These are phyloP conservation scores for Chiua virens DNA, from an alignment of 768 basidiomycete genomes.

Conservation along the genomic window DNA sequence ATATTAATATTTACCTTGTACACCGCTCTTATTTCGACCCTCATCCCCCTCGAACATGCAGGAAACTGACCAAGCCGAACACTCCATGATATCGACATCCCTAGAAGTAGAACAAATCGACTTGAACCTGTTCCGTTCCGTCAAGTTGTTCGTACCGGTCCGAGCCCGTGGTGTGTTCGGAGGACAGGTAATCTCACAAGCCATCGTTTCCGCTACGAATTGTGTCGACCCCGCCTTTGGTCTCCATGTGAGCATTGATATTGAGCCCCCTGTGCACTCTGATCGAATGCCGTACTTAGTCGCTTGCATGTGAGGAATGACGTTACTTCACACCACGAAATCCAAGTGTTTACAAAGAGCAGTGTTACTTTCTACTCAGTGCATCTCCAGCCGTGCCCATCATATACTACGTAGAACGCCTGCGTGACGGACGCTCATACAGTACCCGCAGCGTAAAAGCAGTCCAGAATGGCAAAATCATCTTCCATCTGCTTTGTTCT, in stretches of 20 bases:
- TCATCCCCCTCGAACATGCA: conserved; percentile 27
- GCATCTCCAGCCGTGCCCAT: conserved; percentile 74
- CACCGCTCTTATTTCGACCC: too few species aligned
- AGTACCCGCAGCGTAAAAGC: conserved; percentile 64
- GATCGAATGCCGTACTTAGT: conserved; percentile 41
- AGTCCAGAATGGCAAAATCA: conserved; percentile 49
- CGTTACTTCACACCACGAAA: too few species aligned
- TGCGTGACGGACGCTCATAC: conserved; percentile 76
- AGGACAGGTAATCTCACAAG: conserved; percentile 89
- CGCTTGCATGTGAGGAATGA: conserved; percentile 60
- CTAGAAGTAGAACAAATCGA: conserved; percentile 81
- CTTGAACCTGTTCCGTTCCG: conserved; percentile 75
- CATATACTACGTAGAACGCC: conserved; percentile 72
- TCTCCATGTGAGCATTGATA: conserved; percentile 59
- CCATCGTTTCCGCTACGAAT: conserved; percentile 77
- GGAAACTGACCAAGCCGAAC: conserved; percentile 52
- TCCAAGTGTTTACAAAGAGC: conserved; percentile 4
- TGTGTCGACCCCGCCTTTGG: conserved; percentile 64
- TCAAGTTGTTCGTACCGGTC: conserved; percentile 62
- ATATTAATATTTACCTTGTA: too few species aligned
- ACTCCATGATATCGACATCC: conserved; percentile 67
- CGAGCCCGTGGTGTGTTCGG: conserved; percentile 77
- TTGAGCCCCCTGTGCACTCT: background rate
- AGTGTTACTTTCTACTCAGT: conserved; percentile 79
- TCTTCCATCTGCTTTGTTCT: conserved; percentile 73